These are phyloP conservation scores for Metschnikowia rubicola DNA, from an alignment of 805 yeast genomes.

Conservation along the genomic window DNA sequence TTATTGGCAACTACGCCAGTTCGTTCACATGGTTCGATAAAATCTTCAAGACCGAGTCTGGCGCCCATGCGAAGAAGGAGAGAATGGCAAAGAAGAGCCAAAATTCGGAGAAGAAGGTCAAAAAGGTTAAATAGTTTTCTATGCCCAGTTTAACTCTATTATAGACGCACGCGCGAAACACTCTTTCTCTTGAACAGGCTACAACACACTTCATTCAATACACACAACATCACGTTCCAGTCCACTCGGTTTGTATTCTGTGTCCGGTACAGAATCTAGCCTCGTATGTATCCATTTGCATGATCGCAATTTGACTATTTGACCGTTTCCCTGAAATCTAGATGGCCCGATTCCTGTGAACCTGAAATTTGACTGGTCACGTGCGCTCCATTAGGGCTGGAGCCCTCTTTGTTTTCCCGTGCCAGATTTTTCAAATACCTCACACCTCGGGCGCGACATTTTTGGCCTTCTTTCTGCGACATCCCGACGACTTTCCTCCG, in stretches of 20 bases:
- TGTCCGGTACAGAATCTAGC: too few species aligned
- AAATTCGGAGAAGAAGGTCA: slow-evolving; percentile 35
- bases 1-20: slow-evolving; percentile 57
- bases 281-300: too few species aligned
- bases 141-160: not conserved
- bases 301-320: too few species aligned
- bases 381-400: not conserved
- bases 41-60: slow-evolving; percentile 52
- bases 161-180: too few species aligned
- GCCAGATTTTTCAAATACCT: not conserved
- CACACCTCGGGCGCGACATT: slow-evolving; percentile 9
- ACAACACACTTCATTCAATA: too few species aligned
- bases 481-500: not conserved
- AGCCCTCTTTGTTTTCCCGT: not conserved
- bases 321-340: too few species aligned
- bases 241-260: too few species aligned
- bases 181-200: not conserved
- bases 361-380: too few species aligned
- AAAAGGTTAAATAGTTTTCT: slow-evolving; percentile 18
- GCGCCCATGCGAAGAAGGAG: slow-evolving; percentile 47
- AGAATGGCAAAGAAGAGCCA: slow-evolving; percentile 44
- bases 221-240: too few species aligned
- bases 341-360: too few species aligned
- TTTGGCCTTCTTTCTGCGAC: not conserved
- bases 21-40: slow-evolving; percentile 59